phyloP scores from a whole-genome alignment of 2,329 filamentous ascomycete genomes.

The Apiospora kogelbergensis region DNA sequence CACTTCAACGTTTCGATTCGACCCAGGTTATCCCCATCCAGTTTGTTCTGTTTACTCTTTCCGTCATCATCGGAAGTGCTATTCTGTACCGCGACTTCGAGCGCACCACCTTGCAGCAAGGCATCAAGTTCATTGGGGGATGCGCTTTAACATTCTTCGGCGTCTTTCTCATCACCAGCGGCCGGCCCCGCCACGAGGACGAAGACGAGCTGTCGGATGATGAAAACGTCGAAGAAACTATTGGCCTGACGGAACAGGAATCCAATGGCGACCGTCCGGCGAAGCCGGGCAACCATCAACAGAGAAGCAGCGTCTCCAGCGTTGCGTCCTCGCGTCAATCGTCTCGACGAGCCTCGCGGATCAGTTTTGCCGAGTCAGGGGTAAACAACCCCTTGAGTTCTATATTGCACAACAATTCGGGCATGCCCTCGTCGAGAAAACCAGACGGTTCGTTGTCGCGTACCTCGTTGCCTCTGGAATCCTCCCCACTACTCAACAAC shows the following conservation, averaged over 20 bases:
- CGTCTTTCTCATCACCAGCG: slow-evolving; percentile 95
- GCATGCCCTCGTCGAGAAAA: slow-evolving; percentile 36
- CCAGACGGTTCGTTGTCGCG: slow-evolving; percentile 31
- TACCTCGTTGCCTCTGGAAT: slow-evolving; percentile 30
- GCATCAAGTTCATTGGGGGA: slow-evolving; percentile 83
- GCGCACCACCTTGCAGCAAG: slow-evolving; percentile 70
- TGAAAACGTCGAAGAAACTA: slow-evolving; percentile 64
- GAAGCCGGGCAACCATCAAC: not conserved
- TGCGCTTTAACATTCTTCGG: slow-evolving; percentile 92
- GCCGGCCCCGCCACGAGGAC: slow-evolving; percentile 60
- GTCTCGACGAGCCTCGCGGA: slow-evolving; percentile 43
- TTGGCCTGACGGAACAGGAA: slow-evolving; percentile 53
- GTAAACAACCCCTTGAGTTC: slow-evolving; percentile 33
- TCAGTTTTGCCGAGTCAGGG: slow-evolving; percentile 41
- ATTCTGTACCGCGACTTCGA: slow-evolving; percentile 95
- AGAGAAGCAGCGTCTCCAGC: slow-evolving; percentile 18
- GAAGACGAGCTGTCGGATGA: slow-evolving; percentile 58
- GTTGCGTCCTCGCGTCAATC: slow-evolving; percentile 44
- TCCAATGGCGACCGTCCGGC: slow-evolving; percentile 21
- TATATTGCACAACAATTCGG: slow-evolving; percentile 36
- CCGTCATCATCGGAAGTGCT: slow-evolving; percentile 91
- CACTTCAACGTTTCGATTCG: slow-evolving; percentile 88
- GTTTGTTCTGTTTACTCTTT: slow-evolving; percentile 94
- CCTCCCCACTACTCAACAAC: slow-evolving; percentile 41
- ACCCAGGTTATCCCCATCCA: slow-evolving; percentile 98